Evolutionary conservation across 306 rosid species (phyloP).

Genomic region (Erythrophleum fordii): DNA sequence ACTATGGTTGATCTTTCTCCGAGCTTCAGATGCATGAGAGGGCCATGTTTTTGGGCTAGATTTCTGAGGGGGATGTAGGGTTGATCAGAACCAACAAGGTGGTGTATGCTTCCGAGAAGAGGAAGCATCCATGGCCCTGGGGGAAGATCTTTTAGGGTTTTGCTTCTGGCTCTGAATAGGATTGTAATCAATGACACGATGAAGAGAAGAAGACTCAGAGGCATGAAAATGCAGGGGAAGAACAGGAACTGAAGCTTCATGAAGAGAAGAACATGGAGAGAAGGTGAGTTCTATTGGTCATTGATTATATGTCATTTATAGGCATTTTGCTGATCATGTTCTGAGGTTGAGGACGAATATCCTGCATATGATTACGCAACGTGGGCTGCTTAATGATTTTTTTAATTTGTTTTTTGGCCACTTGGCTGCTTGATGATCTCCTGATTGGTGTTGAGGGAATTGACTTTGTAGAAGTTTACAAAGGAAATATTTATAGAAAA

Average conservation of each 20-base stretch:
- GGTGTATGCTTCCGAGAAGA: constrained; percentile 42
- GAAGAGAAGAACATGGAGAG: not conserved
- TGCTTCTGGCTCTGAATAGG: not conserved
- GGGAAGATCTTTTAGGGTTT: not conserved
- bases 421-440: no score
- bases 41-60: constrained; percentile 35
- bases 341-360: not conserved
- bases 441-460: not conserved
- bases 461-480: no score
- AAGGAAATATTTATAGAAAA: no score
- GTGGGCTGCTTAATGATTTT: not conserved
- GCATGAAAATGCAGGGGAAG: not conserved
- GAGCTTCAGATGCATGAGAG: constrained; percentile 28
- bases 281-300: not conserved
- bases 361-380: no score
- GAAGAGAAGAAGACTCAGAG: not conserved
- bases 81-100: not conserved
- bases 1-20: constrained; percentile 36
- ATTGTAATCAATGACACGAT: not conserved
- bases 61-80: not conserved
- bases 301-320: not conserved
- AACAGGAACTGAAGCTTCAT: constrained; percentile 4
- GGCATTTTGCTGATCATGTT: not conserved
- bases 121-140: constrained; percentile 43
- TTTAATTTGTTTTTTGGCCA: no score